Base-by-base conservation (phyloP, 495 filamentous ascomycete genomes). In the Tuber calosporum region DNA sequence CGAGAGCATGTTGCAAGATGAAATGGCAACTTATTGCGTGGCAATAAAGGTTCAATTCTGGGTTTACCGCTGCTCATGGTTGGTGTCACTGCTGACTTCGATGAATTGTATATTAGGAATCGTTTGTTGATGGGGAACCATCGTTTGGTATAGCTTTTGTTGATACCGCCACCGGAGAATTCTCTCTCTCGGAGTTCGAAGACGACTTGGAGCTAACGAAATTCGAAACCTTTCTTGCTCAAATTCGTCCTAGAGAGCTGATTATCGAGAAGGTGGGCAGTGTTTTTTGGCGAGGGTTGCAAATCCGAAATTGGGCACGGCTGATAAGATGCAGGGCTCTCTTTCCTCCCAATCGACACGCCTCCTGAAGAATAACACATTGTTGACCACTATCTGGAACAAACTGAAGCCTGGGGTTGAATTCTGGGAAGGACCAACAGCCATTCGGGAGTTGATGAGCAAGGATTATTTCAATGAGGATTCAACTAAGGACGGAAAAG, bases 151-250 rank as follows among this genome's bases (percentile, higher is more conserved):
- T 98, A 62, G 89, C 92, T 1, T 98, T 98, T 82, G 94, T 97
- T 36, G 96, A 99, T 80, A 93, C 96, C 11, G 94, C 96, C 4
- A 97, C 94, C 1, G 96, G 93, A 22, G 93, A 97, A 79, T 99
- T 99, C 83, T 93, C 92, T 77, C 79, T 99, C 72, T 91, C 93
- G 22, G 90, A 97, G 70, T 97, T 97, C 75, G 85, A 91, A 11
- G 96, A 99, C 80, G 96, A 98, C 83, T 87, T 89, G 11, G 94
- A 97, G 75, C 87, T 97, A 82, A 99, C 96, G 68, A 97, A 94
- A 80, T 98, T 99, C 79, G 96, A 99, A 85, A 99, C 96, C 0
- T 92, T 98, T 70, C 89, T 99, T 30, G 96, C 96, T 41, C 96
- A 99, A 80, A 97, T 89, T 36, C 88, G 91, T 22, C 96, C 96